phyloP scores from a whole-genome alignment of 345 rosid species.

The Brassica juncea region DNA sequence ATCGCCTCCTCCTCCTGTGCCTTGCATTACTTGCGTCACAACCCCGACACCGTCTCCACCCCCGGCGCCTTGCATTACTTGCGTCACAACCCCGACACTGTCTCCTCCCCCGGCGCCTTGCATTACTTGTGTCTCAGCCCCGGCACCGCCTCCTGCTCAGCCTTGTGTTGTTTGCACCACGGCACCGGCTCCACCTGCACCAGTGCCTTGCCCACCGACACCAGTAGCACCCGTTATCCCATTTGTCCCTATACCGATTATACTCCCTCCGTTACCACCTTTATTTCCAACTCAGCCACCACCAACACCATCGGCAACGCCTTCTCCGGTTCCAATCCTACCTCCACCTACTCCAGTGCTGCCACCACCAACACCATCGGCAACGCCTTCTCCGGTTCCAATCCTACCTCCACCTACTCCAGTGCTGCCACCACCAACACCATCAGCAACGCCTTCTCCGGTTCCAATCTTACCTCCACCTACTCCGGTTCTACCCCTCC shows the following conservation, averaged over 20 bases:
- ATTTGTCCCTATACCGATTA: slow-evolving; percentile 25
- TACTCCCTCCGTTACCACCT: slow-evolving; percentile 24
- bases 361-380: not conserved
- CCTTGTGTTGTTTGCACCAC: slow-evolving; percentile 26
- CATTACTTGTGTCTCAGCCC: slow-evolving; percentile 1
- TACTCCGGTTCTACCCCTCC: slow-evolving; percentile 23
- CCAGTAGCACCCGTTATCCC: slow-evolving; percentile 1
- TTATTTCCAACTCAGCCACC: slow-evolving; percentile 16
- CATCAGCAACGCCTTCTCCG: slow-evolving; percentile 22
- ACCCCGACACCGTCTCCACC: slow-evolving; percentile 10
- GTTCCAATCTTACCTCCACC: slow-evolving; percentile 25
- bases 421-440: slow-evolving; percentile 12
- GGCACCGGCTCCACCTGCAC: slow-evolving; percentile 23
- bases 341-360: slow-evolving; percentile 33
- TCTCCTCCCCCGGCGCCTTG: slow-evolving; percentile 27
- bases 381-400: not conserved
- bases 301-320: slow-evolving; percentile 24
- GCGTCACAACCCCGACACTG: not conserved
- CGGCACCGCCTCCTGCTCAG: slow-evolving; percentile 20
- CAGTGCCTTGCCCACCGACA: slow-evolving; percentile 22
- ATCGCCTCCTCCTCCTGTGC: slow-evolving; percentile 10
- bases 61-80: slow-evolving; percentile 25
- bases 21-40: slow-evolving; percentile 8
- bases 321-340: slow-evolving; percentile 8
- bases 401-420: slow-evolving; percentile 31